phyloP scores from a whole-genome alignment of 2,329 filamentous ascomycete species.

The Penicillium sp. region DNA sequence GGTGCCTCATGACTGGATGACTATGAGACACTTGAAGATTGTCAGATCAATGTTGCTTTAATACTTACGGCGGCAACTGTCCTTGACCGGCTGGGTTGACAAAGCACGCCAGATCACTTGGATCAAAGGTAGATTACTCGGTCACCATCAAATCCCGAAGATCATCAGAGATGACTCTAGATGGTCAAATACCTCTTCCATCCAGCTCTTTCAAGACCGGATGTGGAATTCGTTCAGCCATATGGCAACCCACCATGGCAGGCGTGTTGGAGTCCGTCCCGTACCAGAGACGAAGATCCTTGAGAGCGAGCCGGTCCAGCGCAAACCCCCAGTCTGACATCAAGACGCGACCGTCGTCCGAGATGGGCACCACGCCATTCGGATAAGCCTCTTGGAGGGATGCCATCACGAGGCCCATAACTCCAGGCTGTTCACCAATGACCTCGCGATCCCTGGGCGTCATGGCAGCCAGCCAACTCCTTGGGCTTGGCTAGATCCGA shows the following conservation, averaged over 20 bases:
- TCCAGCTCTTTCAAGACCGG: conserved; percentile 3
- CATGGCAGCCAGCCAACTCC: conserved; percentile 1
- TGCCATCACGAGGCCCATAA: not conserved
- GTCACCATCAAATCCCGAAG: conserved; percentile 4
- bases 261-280: conserved; percentile 9
- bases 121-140: not conserved
- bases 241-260: conserved; percentile 2
- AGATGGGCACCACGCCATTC: conserved; percentile 1
- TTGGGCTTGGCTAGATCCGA: conserved; percentile 5
- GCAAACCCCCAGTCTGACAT: conserved; percentile 10
- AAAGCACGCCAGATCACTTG: too few relatives aligned
- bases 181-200: conserved; percentile 2
- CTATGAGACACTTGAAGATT: too few relatives aligned
- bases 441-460: conserved; percentile 4
- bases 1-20: too few relatives aligned
- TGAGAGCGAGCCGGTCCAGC: not conserved
- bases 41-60: too few relatives aligned
- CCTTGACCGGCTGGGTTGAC: too few relatives aligned
- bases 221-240: conserved; percentile 5
- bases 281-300: conserved; percentile 6
- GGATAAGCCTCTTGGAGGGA: conserved; percentile 3
- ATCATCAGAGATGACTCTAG: not conserved
- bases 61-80: too few relatives aligned
- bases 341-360: conserved; percentile 5
- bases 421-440: conserved; percentile 1